Base-by-base conservation (phyloP, 2,329 filamentous ascomycete genomes). In the Cordyceps tenuipes region DNA sequence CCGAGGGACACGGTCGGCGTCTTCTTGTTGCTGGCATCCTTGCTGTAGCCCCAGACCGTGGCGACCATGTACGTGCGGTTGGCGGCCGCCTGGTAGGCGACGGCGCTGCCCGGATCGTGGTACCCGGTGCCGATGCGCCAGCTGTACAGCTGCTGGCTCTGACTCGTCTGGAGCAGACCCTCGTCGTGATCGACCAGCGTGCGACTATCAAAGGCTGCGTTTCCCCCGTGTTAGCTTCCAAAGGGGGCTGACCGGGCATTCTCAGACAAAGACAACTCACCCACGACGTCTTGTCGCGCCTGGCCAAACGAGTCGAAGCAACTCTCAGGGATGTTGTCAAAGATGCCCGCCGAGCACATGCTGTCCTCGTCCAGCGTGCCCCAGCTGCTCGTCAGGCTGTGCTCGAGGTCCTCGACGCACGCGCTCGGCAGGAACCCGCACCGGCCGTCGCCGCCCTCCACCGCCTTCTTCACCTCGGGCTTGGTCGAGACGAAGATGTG, bases 111-210 rank as follows among this genome's bases (percentile, higher is more conserved):
- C 9, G 54, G 54, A 21, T 21, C 19, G 19, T 48, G 54, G 43
- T 21, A 57, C 10, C 54, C 54, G 17, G 54, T 57, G 17, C 54
- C 54, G 5, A 57, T 57, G 2, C 54, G 54, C 54, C 54, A 57
- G 43, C 54, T 57, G 13, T 48, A 39, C 10, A 19, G 54, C 43
- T 48, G 29, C 19, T 57, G 43, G 3, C 6, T 26, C 29, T 48
- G 26, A 26, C 43, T 57, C 1, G 51, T 57, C 10, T 48, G 44
- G 7, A 57, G 43, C 26, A 39, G 12, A 5, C 43, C 44, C 2
- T 21, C 12, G 15, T 54, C 54, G 2, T 34, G 19, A n/a, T 57
- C 43, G 1, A 29, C 43, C 5, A 57, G 19, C 34, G 19, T n/a
- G 2, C 6, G 21, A 13, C 19, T 48, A 17, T 57, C 43, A 13